Percentiles rank a stretch among this genome's conserved stretches.
Conservation (phyloP, 768 basidiomycete genomes). For the Lyophyllum shimeji region DNA sequence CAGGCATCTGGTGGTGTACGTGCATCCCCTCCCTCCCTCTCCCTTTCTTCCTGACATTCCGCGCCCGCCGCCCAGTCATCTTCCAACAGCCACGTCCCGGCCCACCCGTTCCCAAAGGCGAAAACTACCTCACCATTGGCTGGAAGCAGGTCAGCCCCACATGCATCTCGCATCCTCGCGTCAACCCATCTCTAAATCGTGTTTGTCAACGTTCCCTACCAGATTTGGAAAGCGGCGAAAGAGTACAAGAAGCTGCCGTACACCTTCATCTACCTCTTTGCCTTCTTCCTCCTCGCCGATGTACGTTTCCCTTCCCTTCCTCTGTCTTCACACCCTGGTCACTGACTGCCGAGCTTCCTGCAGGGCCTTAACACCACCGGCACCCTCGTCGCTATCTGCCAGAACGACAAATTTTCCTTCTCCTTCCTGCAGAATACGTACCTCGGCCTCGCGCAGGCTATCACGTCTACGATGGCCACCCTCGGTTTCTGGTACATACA, state of each 20-base stretch:
- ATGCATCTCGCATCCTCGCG: too few species aligned
- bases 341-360: background rate
- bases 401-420: conserved; percentile 79
- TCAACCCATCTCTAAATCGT: background rate
- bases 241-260: conserved; percentile 78
- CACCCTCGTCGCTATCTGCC: conserved; percentile 72
- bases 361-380: conserved; percentile 82
- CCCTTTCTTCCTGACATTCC: background rate
- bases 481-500: conserved; percentile 86
- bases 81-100: conserved; percentile 86
- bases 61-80: conserved; percentile 68
- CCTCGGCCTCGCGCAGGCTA: conserved; percentile 71
- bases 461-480: conserved; percentile 71
- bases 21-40: background rate
- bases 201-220: conserved; percentile 1
- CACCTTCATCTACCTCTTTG: conserved; percentile 78
- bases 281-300: conserved; percentile 79
- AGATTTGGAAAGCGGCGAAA: conserved; percentile 78
- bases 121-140: conserved; percentile 77
- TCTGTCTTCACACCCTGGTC: background rate
- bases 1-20: conserved; percentile 89
- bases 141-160: conserved; percentile 78
- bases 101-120: conserved; percentile 72
- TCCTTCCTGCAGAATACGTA: conserved; percentile 83
- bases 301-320: conserved; percentile 33